Evolutionary conservation across 495 filamentous ascomycete species (phyloP).

Genomic region (Daldinia vernicosa): DNA sequence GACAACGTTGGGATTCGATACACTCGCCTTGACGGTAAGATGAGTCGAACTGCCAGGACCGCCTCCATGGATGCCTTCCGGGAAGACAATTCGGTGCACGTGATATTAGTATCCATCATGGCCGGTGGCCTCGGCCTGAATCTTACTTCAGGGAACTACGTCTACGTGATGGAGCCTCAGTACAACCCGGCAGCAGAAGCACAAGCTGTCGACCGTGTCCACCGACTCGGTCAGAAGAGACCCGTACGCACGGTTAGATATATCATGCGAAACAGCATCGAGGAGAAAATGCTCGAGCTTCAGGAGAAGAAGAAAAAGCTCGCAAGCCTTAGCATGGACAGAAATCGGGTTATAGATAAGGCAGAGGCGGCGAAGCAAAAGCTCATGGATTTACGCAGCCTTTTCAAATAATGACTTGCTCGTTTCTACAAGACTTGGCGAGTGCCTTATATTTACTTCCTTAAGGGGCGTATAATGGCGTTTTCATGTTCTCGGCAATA

Average conservation of each 20-base stretch:
- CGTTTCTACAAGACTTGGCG: not conserved
- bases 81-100: constrained; percentile 72
- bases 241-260: constrained; percentile 82
- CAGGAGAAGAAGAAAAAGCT: constrained; percentile 91
- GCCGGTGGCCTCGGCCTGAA: constrained; percentile 95
- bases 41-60: constrained; percentile 75
- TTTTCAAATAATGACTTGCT: constrained; percentile 72
- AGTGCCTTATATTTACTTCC: not conserved
- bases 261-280: constrained; percentile 89
- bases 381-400: constrained; percentile 79
- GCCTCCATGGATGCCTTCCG: constrained; percentile 79
- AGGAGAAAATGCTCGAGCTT: constrained; percentile 90
- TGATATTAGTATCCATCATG: constrained; percentile 90
- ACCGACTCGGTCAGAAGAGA: constrained; percentile 89
- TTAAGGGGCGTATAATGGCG: not conserved
- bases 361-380: constrained; percentile 77
- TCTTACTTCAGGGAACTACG: constrained; percentile 81
- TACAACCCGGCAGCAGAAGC: constrained; percentile 96
- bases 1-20: constrained; percentile 70
- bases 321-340: constrained; percentile 81
- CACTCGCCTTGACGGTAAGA: constrained; percentile 88
- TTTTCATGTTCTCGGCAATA: constrained; percentile 2
- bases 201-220: constrained; percentile 93
- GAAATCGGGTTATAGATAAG: constrained; percentile 68
- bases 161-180: constrained; percentile 97